These are phyloP conservation scores for Puccinellia tenuiflora DNA, from an alignment of 176 grass and related monocot genomes.

Conservation along the genomic window DNA sequence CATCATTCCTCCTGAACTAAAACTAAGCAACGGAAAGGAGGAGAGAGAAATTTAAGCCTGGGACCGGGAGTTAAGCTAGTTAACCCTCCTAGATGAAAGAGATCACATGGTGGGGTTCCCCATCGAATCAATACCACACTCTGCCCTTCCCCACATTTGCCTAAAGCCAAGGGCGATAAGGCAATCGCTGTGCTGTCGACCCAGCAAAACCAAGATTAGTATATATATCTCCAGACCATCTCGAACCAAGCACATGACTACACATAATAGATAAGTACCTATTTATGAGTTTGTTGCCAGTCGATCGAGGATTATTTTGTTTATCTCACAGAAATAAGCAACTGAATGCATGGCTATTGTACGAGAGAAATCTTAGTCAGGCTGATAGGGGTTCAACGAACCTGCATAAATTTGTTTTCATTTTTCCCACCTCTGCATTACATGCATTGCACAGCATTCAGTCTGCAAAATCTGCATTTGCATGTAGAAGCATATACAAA, in stretches of 20 bases:
- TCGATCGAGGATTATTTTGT: neutral
- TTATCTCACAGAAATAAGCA: neutral
- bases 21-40: neutral
- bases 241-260: neutral
- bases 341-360: neutral
- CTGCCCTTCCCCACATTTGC: slow-evolving; percentile 15
- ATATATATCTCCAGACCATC: neutral
- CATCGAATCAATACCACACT: slow-evolving; percentile 45
- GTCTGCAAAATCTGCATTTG: neutral
- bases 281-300: neutral
- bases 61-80: slow-evolving; percentile 14
- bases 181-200: slow-evolving; percentile 20
- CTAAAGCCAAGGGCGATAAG: slow-evolving; percentile 19
- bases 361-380: neutral
- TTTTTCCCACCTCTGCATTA: neutral
- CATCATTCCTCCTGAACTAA: neutral
- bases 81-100: slow-evolving; percentile 39
- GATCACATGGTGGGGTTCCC: slow-evolving; percentile 74
- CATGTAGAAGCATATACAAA: neutral
- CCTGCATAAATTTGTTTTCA: neutral
- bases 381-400: neutral
- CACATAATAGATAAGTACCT: neutral
- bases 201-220: neutral
- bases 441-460: neutral
- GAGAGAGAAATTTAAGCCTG: neutral